Percentiles rank a stretch among this genome's conserved stretches.
Conservation (phyloP, 2,329 filamentous ascomycete species). For the Botryotinia globosa region DNA sequence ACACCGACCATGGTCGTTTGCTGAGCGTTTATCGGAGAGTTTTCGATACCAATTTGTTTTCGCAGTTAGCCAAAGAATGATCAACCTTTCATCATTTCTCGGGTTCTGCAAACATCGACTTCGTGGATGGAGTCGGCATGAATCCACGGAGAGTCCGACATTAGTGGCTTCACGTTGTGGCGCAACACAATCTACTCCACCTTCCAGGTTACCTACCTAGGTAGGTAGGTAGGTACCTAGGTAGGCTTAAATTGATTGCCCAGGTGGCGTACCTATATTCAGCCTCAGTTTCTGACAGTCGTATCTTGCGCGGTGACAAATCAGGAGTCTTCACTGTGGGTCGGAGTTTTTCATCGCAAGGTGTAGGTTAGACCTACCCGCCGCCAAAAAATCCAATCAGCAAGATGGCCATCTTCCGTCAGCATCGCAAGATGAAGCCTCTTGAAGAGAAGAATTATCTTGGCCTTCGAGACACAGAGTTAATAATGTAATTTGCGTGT, state of each 20-base stretch:
- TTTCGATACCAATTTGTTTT: not conserved
- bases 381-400: not conserved
- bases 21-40: too few relatives aligned
- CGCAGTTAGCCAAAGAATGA: not conserved
- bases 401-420: not conserved
- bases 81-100: too few relatives aligned
- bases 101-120: not conserved
- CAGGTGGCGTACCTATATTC: not conserved
- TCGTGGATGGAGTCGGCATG: not conserved
- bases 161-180: not conserved
- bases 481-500: not conserved
- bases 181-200: not conserved
- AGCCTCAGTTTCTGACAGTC: not conserved
- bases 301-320: constrained; percentile 11
- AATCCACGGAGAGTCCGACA: not conserved
- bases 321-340: not conserved
- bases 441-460: not conserved
- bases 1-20: constrained; percentile 24
- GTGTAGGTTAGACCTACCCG: not conserved
- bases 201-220: too few relatives aligned
- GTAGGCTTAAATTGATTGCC: not conserved
- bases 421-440: not conserved
- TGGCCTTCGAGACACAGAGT: too few relatives aligned
- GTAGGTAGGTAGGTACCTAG: too few relatives aligned
- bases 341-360: not conserved